Conservation (phyloP, 768 basidiomycete genomes). For the Amanita polypyramis region DNA sequence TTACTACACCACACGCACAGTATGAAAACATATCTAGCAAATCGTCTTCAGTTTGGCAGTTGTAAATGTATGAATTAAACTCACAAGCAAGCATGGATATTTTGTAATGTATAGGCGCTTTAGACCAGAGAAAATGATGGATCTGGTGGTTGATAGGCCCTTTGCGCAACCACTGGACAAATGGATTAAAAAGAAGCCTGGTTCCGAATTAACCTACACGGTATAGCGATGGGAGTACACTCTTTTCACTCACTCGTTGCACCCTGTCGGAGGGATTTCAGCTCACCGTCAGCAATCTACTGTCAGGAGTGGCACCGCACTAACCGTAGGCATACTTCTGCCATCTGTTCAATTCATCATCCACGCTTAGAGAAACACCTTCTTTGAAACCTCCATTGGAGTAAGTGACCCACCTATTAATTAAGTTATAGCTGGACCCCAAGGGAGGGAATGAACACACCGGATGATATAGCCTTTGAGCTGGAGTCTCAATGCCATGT, state of each 20-base stretch:
- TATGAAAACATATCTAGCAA: slow-evolving; percentile 44
- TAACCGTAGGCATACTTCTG: slow-evolving; percentile 59
- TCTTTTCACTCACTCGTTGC: slow-evolving; percentile 42
- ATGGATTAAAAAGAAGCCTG: slow-evolving; percentile 77
- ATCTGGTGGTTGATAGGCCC: slow-evolving; percentile 74
- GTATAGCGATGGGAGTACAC: slow-evolving; percentile 15
- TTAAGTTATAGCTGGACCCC: not conserved
- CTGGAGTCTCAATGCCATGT: slow-evolving; percentile 62
- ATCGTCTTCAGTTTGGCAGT: not conserved
- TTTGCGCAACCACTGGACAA: slow-evolving; percentile 61
- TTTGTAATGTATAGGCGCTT: slow-evolving; percentile 74
- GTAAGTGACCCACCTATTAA: slow-evolving; percentile 61
- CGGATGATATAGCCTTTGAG: slow-evolving; percentile 59
- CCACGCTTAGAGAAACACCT: slow-evolving; percentile 79
- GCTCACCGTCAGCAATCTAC: not conserved
- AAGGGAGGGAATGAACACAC: slow-evolving; percentile 15
- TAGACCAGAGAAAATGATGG: slow-evolving; percentile 67
- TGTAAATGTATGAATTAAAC: slow-evolving; percentile 13
- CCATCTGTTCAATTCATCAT: slow-evolving; percentile 88
- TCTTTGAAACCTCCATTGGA: slow-evolving; percentile 82
- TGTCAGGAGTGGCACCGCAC: not conserved
- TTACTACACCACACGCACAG: slow-evolving; percentile 19
- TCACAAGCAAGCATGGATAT: slow-evolving; percentile 63
- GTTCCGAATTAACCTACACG: slow-evolving; percentile 17
- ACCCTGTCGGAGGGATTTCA: slow-evolving; percentile 15